Base-by-base conservation (phyloP, 495 filamentous ascomycete genomes). In the Aspergillus heteromorphus region DNA sequence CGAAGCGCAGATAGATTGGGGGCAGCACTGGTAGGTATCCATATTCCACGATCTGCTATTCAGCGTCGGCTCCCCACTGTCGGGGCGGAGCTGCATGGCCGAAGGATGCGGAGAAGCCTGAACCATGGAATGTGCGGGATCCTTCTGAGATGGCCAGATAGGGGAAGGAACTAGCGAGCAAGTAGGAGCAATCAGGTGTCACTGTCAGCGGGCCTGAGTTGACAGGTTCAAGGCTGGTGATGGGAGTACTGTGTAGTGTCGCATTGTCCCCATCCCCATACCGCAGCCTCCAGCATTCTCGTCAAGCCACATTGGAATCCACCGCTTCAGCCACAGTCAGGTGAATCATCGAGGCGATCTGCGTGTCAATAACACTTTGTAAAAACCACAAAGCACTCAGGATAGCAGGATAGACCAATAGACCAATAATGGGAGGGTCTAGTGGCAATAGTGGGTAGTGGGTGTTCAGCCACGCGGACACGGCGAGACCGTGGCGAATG, bases 401-500 rank as follows among this genome's bases (percentile, higher is more conserved):
- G n/a, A n/a, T n/a, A n/a, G n/a, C n/a, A n/a, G 9, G 19, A 4
- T 1, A 19, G 9, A 3, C 6, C n/a, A 42, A 45, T n/a, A 3
- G 19, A 45, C 13, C 18, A 25, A 47, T 16, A 27, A 27, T 47
- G 43, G 43, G 9, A 14, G 27, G 0, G 14, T 17, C 14, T 27
- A 47, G 43, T 27, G 43, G 43, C 27, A 27, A 23, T 16, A 45
- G 51, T 45, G 40, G 40, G n/a, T n/a, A n/a, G n/a, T n/a, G n/a
- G n/a, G 17, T 11, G 17, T 20, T 42, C 27, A 53, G 42, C 27
- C 40, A 40, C 51, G 31, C 17, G 20, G 10, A 13, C 17, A 10
- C 29, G 27, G 40, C 20, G 25, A 36, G 40, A 20, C 51, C 40
- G 51, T 53, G 51, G 51, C 51, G 19, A 53, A 30, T 17, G 25